Percentiles rank a stretch among this genome's conserved stretches.
Conservation (phyloP, 768 basidiomycete species). For the Lentinula boryana region DNA sequence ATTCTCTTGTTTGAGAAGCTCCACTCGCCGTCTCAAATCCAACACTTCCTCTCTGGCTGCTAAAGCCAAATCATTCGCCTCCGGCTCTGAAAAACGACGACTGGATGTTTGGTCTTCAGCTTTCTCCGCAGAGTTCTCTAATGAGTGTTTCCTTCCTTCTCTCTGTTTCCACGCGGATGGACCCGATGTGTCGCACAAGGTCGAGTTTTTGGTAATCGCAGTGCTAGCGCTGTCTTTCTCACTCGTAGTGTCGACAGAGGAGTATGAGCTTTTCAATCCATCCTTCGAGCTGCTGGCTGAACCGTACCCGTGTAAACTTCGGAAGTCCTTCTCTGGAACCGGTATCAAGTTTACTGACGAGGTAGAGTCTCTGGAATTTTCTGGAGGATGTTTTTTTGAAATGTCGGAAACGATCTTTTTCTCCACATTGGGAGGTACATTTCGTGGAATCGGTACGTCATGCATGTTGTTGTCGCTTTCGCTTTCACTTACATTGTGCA, state of each 20-base stretch:
- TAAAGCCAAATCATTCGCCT: background rate
- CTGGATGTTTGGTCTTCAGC: background rate
- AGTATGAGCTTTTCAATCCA: background rate
- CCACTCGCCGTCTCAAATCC: background rate
- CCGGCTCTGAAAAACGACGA: background rate
- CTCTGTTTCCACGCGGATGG: background rate
- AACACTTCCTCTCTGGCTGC: background rate
- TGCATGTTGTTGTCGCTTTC: background rate
- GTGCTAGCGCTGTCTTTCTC: background rate
- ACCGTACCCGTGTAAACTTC: background rate
- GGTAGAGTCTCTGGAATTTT: background rate
- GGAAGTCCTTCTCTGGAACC: background rate
- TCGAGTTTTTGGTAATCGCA: background rate
- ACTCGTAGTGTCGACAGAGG: background rate
- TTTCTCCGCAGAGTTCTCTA: background rate
- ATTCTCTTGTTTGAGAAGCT: constrained; percentile 2
- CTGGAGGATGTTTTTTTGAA: background rate
- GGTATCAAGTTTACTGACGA: background rate
- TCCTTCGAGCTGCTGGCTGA: background rate
- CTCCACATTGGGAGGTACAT: background rate
- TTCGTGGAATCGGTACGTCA: background rate
- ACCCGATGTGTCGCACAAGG: background rate
- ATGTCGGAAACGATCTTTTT: background rate
- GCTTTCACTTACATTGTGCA: background rate
- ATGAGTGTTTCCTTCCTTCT: background rate